These are phyloP conservation scores for Venturiaceae sp. DNA, from an alignment of 2,329 filamentous ascomycete genomes.

Conservation along the genomic window DNA sequence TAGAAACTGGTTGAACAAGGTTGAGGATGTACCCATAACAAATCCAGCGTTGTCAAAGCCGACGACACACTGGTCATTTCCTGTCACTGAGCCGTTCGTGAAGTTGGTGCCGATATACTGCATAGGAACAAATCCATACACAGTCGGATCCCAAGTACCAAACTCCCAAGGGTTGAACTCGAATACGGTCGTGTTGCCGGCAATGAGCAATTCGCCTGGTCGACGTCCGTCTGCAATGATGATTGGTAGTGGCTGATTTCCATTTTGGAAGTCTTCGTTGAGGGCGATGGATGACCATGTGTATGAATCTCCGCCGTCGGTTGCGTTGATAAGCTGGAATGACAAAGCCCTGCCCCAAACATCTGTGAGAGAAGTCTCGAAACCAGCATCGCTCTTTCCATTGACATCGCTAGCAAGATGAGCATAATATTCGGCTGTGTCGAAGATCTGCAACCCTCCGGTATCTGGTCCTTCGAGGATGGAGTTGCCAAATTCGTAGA, in stretches of 20 bases:
- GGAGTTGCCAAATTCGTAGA: constrained; percentile 55
- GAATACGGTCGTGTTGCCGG: constrained; percentile 63
- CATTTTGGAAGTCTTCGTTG: constrained; percentile 50
- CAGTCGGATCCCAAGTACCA: constrained; percentile 64
- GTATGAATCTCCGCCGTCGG: constrained; percentile 59
- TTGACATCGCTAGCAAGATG: constrained; percentile 49
- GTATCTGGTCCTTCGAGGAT: constrained; percentile 41
- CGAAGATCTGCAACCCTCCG: constrained; percentile 31
- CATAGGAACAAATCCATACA: constrained; percentile 61
- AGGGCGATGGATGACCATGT: constrained; percentile 75
- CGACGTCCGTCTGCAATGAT: constrained; percentile 59
- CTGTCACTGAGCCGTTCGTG: constrained; percentile 47
- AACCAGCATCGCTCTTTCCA: constrained; percentile 54
- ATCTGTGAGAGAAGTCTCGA: constrained; percentile 67
- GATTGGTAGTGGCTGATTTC: constrained; percentile 60
- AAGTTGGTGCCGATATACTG: constrained; percentile 67
- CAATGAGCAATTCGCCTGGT: constrained; percentile 51
- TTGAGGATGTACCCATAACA: constrained; percentile 76
- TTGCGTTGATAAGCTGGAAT: constrained; percentile 73
- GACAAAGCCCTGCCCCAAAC: constrained; percentile 80
- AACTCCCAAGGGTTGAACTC: constrained; percentile 76
- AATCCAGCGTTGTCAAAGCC: constrained; percentile 79
- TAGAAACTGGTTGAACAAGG: constrained; percentile 73
- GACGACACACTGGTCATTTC: constrained; percentile 52
- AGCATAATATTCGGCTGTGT: constrained; percentile 52